These are phyloP conservation scores for Solanum paucissectum DNA, from an alignment of 257 asterid genomes.

Conservation along the genomic window DNA sequence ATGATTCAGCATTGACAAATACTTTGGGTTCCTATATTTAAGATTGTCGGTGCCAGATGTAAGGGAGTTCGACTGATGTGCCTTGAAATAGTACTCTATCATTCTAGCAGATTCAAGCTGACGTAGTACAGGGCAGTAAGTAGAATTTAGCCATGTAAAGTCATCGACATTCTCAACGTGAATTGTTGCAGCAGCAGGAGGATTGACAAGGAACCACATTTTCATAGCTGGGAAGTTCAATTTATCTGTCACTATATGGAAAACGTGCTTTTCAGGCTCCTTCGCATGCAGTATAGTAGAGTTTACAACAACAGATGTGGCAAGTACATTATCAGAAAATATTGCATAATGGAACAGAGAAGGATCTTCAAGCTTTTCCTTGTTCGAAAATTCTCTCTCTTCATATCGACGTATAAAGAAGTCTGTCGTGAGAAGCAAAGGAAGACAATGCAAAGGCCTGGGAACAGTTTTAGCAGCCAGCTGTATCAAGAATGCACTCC, in stretches of 20 bases:
- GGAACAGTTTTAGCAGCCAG: conserved; percentile 95
- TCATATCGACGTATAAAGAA: conserved; percentile 50
- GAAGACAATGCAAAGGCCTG: conserved; percentile 80
- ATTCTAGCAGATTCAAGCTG: conserved; percentile 89
- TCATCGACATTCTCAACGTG: conserved; percentile 81
- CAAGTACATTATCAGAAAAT: conserved; percentile 86
- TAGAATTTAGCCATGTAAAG: conserved; percentile 86
- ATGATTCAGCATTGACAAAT: conserved; percentile 92
- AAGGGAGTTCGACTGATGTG: conserved; percentile 72
- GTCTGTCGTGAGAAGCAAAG: conserved; percentile 71
- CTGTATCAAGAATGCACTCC: conserved; percentile 82
- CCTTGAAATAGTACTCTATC: conserved; percentile 94
- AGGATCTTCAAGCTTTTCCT: conserved; percentile 78
- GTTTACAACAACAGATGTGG: conserved; percentile 85
- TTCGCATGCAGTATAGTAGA: conserved; percentile 75
- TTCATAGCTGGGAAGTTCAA: conserved; percentile 86
- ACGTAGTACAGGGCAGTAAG: conserved; percentile 88
- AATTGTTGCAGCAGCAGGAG: conserved; percentile 62
- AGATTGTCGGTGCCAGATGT: conserved; percentile 71
- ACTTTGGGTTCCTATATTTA: conserved; percentile 86
- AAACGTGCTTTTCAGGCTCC: conserved; percentile 79
- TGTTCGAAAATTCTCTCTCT: conserved; percentile 43
- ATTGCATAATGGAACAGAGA: conserved; percentile 79
- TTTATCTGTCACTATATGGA: conserved; percentile 90
- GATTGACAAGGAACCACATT: conserved; percentile 91